phyloP scores from a whole-genome alignment of 306 rosid species.

The Heteromeles arbutifolia region DNA sequence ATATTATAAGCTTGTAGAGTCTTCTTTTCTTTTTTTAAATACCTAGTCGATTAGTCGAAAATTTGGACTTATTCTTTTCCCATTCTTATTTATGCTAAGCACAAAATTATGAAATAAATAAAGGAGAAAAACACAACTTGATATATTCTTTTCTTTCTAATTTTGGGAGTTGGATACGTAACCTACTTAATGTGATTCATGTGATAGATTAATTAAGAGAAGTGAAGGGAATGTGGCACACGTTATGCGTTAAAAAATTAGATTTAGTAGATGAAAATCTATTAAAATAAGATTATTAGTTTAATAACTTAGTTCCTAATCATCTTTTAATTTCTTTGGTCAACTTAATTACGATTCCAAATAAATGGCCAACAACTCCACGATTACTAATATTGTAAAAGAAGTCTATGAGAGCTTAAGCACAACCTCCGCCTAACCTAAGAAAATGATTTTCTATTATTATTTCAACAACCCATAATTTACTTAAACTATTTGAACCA shows the following conservation, averaged over 20 bases:
- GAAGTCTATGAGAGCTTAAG: conserved; percentile 5
- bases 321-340: neutral
- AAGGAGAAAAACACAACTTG: neutral
- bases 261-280: neutral
- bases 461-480: neutral
- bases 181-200: neutral
- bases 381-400: conserved; percentile 1
- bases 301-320: neutral
- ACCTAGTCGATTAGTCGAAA: neutral
- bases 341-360: neutral
- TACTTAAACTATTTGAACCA: conserved; percentile 1
- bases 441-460: neutral
- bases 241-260: neutral
- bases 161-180: neutral
- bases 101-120: neutral
- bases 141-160: neutral
- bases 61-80: neutral
- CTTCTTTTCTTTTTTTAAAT: neutral
- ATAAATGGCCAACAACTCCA: conserved; percentile 32
- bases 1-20: neutral
- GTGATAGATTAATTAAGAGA: neutral
- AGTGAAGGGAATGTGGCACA: neutral
- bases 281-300: neutral
- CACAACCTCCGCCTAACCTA: conserved; percentile 21
- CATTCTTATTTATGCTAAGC: neutral